phyloP scores from a whole-genome alignment of 2,329 filamentous ascomycete genomes.

The Dactylella cylindrospora region DNA sequence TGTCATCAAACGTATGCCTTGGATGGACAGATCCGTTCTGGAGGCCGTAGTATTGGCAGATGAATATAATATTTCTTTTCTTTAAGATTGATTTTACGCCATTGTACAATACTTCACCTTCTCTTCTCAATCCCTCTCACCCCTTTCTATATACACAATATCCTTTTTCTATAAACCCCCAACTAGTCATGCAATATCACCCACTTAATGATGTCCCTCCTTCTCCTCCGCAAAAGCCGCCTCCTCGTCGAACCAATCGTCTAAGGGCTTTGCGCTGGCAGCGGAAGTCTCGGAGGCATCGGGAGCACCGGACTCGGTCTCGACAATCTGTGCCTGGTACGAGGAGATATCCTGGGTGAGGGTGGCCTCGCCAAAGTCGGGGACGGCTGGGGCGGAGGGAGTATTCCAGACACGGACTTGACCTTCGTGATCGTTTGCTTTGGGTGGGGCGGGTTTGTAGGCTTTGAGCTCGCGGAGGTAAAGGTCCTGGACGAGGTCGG shows the following conservation, averaged over 20 bases:
- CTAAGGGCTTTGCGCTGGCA: conserved; percentile 55
- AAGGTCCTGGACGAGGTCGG: conserved; percentile 95
- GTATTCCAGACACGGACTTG: conserved; percentile 84
- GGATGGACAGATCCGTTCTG: too few species aligned
- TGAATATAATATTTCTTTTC: neutral
- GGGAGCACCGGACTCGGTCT: conserved; percentile 74
- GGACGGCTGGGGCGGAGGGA: conserved; percentile 79
- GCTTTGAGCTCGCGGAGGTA: conserved; percentile 94
- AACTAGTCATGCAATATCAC: too few species aligned
- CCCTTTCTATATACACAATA: too few species aligned
- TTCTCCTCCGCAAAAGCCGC: conserved; percentile 56
- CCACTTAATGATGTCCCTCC: conserved; percentile 50
- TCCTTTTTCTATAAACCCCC: too few species aligned
- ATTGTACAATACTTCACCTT: neutral
- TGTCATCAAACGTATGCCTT: too few species aligned
- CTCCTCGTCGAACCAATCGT: conserved; percentile 85
- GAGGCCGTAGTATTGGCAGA: too few species aligned
- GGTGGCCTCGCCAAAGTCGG: conserved; percentile 76
- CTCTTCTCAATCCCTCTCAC: neutral
- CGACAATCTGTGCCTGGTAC: conserved; percentile 91
- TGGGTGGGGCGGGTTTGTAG: conserved; percentile 84
- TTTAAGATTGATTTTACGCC: neutral
- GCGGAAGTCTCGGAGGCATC: conserved; percentile 62
- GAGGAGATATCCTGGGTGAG: conserved; percentile 87
- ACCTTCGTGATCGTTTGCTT: conserved; percentile 82